Conservation (phyloP, 345 rosid species). For the Pistacia atlantica region DNA sequence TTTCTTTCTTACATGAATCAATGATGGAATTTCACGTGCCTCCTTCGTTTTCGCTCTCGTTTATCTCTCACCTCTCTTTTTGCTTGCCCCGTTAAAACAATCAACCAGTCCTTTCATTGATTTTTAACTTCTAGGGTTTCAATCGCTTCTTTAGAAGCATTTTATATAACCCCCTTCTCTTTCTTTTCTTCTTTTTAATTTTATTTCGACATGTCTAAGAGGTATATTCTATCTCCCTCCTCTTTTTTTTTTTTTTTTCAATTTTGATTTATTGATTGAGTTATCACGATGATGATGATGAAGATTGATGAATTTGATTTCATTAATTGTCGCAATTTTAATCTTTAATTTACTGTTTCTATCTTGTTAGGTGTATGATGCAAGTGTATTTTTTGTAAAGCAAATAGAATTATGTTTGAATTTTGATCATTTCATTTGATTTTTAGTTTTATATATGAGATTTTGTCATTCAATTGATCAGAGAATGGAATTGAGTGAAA, state of each 20-base stretch:
- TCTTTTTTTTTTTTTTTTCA: not conserved
- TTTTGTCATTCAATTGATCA: no score
- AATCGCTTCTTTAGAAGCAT: conserved; percentile 12
- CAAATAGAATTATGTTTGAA: no score
- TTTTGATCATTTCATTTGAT: no score
- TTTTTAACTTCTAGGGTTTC: conserved; percentile 9
- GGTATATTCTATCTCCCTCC: not conserved
- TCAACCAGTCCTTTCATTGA: not conserved
- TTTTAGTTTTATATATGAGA: not conserved
- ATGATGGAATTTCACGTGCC: conserved; percentile 16
- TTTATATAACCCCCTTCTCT: not conserved
- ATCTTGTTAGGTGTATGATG: no score
- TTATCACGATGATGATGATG: not conserved
- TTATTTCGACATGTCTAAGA: conserved; percentile 11
- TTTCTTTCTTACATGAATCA: conserved; percentile 4
- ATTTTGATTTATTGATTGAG: not conserved
- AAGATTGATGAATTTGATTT: no score
- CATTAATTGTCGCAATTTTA: no score
- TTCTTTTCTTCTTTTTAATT: no score
- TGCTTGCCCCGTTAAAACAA: conserved; percentile 1
- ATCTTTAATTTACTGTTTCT: no score
- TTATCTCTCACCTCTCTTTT: conserved; percentile 5
- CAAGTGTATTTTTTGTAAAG: no score
- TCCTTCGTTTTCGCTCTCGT: conserved; percentile 17
- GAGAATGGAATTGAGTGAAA: no score